These are phyloP conservation scores for Ambrosia artemisiifolia DNA, from an alignment of 129 eudicot genomes.

Conservation along the genomic window DNA sequence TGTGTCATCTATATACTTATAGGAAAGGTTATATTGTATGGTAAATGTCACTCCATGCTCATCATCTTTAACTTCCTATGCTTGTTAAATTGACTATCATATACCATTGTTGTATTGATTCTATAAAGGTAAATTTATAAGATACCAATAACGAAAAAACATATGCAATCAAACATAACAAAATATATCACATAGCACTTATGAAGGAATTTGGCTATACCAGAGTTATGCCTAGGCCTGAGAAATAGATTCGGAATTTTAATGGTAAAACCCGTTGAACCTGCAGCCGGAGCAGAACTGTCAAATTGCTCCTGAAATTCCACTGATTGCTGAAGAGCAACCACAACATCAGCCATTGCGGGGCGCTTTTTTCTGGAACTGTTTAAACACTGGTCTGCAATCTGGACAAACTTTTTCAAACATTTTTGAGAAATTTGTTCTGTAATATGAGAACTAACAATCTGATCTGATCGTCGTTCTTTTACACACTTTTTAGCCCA, in stretches of 20 bases:
- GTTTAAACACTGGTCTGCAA: conserved; percentile 3
- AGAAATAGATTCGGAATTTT: conserved; percentile 7
- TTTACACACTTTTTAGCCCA: conserved; percentile 15
- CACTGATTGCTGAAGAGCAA: conserved; percentile 10
- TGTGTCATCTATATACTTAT: too few relatives aligned
- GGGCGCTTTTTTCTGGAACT: conserved; percentile 3
- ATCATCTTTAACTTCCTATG: too few relatives aligned
- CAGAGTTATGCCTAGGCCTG: neutral
- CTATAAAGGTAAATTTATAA: too few relatives aligned
- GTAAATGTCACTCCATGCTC: too few relatives aligned
- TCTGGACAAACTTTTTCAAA: conserved; percentile 7
- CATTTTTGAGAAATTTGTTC: conserved; percentile 6
- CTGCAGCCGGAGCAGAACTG: neutral
- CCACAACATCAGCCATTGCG: conserved; percentile 23
- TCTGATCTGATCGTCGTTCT: neutral
- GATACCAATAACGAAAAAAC: too few relatives aligned
- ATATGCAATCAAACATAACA: too few relatives aligned
- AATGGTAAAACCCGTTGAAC: neutral
- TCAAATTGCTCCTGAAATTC: conserved; percentile 11
- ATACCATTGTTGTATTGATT: too few relatives aligned
- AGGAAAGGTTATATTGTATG: too few relatives aligned
- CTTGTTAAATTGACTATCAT: too few relatives aligned
- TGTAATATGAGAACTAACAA: neutral
- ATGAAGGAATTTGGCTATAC: too few relatives aligned
- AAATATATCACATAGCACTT: too few relatives aligned